Base-by-base conservation (phyloP, 768 basidiomycete species). In the Trametes maxima region DNA sequence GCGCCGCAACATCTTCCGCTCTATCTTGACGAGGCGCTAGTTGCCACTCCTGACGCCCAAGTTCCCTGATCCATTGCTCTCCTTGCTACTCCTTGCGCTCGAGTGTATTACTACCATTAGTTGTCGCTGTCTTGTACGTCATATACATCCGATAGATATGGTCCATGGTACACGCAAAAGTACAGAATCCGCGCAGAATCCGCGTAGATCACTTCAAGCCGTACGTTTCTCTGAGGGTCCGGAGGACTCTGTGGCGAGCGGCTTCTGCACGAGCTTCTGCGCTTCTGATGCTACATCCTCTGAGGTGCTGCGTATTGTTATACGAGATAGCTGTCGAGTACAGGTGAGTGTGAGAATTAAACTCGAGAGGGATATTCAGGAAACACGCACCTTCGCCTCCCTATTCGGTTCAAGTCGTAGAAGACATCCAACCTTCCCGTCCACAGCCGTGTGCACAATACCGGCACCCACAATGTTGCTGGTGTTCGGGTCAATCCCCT, bases 351-450 rank as follows among this genome's bases (percentile, higher is more conserved):
- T 21, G 25, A 48, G 42, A 46, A 37, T 16, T 25, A 19, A 48
- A 14, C 40, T 13, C 2, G 24, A 59, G n/a, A 7, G 21, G 14
- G 24, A 3, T 2, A 12, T 6, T 14, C 21, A 8, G 43, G 44
- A 21, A 5, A 63, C 60, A 14, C 82, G 52, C 70, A 94, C 94
- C 83, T 97, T 96, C 25, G 96, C 97, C 61, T 97, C 95, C 54
- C 86, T 84, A 76, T 98, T 99, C 2, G 97, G 97, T 74, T 99
- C 97, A 28, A 98, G 73, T 56, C 97, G 84, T 65, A 98, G 75
- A 63, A 99, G 78, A 71, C 97, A 98, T 6, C 97, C 97, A 51
- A 98, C 93, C 75, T 98, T 98, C 36, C 96, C 96, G 3, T 90
- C 90, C 5, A 78, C 74, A n/a, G 90, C 88, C 78, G 88, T 96